Conservation (phyloP, 2,329 filamentous ascomycete genomes). For the Paracorniculantispora psalliotae region DNA sequence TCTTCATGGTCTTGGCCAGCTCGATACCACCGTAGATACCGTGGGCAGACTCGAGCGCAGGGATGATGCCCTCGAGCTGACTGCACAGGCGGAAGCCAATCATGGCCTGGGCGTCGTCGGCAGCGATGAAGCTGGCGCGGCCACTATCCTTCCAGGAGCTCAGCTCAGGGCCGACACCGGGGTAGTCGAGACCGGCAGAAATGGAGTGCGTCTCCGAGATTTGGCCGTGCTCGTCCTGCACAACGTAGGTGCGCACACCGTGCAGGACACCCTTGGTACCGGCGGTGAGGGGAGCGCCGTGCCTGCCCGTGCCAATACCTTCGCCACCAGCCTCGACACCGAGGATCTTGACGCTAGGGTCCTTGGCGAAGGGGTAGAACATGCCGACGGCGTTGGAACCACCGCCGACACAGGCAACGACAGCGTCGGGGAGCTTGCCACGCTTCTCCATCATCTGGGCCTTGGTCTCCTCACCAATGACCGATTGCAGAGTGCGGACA, state of each 20-base stretch:
- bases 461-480: conserved; percentile 94
- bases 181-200: conserved; percentile 94
- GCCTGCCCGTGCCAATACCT: conserved; percentile 76
- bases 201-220: conserved; percentile 94
- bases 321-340: conserved; percentile 96
- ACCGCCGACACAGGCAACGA: conserved; percentile 93
- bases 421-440: conserved; percentile 88
- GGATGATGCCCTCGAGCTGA: conserved; percentile 93
- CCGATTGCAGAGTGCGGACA: conserved; percentile 93
- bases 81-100: conserved; percentile 78
- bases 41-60: conserved; percentile 89
- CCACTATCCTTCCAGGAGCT: conserved; percentile 87
- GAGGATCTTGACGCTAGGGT: conserved; percentile 77
- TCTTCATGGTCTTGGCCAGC: conserved; percentile 86
- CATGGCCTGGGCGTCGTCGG: conserved; percentile 88
- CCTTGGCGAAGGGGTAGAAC: conserved; percentile 94
- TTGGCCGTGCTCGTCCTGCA: conserved; percentile 89
- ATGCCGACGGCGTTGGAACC: conserved; percentile 94
- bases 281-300: conserved; percentile 81
- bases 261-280: conserved; percentile 91
- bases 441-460: conserved; percentile 79
- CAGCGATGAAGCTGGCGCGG: conserved; percentile 82
- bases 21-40: conserved; percentile 86
- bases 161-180: conserved; percentile 91
- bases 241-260: conserved; percentile 90